phyloP scores from a whole-genome alignment of 148 eudicot genomes.

The Simmondsia chinensis region DNA sequence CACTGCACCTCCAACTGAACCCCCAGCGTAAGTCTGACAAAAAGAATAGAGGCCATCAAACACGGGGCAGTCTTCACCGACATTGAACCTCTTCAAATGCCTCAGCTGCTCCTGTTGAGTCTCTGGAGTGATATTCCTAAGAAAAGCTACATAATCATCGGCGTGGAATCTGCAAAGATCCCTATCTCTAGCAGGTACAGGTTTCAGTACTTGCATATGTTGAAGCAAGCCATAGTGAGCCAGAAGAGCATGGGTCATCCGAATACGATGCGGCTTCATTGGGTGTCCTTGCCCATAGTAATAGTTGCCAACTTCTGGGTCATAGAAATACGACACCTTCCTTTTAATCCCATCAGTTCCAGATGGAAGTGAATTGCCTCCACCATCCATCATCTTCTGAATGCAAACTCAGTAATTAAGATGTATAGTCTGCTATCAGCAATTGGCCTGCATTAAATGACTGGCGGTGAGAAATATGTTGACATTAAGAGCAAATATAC shows the following conservation, averaged over 20 bases:
- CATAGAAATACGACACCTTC: conserved; percentile 48
- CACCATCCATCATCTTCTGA: conserved; percentile 26
- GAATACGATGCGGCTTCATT: conserved; percentile 59
- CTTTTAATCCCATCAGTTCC: conserved; percentile 47
- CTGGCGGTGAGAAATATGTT: too few species aligned
- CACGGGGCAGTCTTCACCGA: conserved; percentile 73
- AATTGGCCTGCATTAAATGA: too few species aligned
- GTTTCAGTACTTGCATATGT: conserved; percentile 52
- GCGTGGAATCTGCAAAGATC: conserved; percentile 59
- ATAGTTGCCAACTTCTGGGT: conserved; percentile 54
- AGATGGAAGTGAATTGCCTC: conserved; percentile 54
- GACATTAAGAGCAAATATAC: too few species aligned
- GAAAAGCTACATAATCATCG: conserved; percentile 51
- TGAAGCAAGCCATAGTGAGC: conserved; percentile 54
- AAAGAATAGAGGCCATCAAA: conserved; percentile 56
- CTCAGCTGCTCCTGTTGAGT: conserved; percentile 52
- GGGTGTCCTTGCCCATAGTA: conserved; percentile 72
- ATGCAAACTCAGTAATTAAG: not conserved
- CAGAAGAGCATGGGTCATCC: conserved; percentile 55
- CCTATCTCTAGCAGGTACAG: conserved; percentile 40
- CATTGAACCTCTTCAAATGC: conserved; percentile 59
- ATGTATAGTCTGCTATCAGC: too few species aligned
- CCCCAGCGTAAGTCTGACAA: conserved; percentile 66
- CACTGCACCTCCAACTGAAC: conserved; percentile 58
- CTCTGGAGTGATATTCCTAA: conserved; percentile 49